Base-by-base conservation (phyloP, 2,329 filamentous ascomycete genomes). In the Alternaria triticimaculans region DNA sequence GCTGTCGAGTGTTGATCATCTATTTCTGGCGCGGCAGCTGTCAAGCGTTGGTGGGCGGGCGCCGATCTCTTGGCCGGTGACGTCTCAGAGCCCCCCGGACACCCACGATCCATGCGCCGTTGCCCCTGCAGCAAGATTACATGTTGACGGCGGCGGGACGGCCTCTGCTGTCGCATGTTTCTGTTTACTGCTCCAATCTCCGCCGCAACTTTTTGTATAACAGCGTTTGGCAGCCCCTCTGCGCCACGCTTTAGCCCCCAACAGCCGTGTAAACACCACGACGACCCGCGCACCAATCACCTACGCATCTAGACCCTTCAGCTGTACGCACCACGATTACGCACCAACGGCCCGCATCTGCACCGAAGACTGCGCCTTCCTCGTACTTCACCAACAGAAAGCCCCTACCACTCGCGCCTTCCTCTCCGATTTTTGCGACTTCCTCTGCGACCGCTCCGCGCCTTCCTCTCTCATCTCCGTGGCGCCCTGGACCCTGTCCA, bases 321-420 rank as follows among this genome's bases (percentile, higher is more conserved):
- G 58, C 63, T 60, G 46, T 56, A 49, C 57, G 56, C 63, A 66
- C 54, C 45, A 48, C 64, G 28, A 63, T 64, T 66, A 70, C 58
- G 59, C 58, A 65, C 50, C 51, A 37, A 54, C 51, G 15, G 26
- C 59, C 54, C 43, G 55, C 55, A 37, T 43, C 43, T 54, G 50
- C 37, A 46, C 37, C 55, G 21, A 21, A 30, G 33, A 58, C 64
- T 69, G 64, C 66, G 66, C 62, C 66, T 60, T 57, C 28, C 55
- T 59, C 51, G 28, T 49, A 37, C 60, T n/a, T 30, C 12, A 46
- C 26, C 56, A 18, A 48, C 58, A 26, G 28, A 54, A 48, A n/a
- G 43, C 26, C 14, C 28, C 21, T 30, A 23, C 41, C 28, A 26
- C 26, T 44, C 26, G 56, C 50, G 26, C 37, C 58, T 41, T 55